Evolutionary conservation across 495 filamentous ascomycete species (phyloP).

Genomic region (Rhypophila decipiens): DNA sequence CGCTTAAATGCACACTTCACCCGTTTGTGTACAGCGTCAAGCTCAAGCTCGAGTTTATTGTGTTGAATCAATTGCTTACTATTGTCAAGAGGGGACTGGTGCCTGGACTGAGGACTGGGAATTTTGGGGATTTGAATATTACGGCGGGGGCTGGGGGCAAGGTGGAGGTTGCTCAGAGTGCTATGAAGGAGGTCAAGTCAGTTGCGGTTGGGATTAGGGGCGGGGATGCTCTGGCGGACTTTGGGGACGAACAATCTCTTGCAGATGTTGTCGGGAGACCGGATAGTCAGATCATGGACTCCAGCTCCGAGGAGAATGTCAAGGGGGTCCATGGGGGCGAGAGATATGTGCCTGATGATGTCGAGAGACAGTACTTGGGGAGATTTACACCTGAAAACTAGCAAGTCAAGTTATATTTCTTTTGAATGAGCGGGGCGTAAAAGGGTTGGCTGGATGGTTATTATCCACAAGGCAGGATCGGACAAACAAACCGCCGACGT

Average conservation of each 20-base stretch:
- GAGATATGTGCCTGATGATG: not conserved
- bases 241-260: not conserved
- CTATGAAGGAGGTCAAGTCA: not conserved
- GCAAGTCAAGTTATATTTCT: too few relatives aligned
- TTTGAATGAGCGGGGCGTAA: too few relatives aligned
- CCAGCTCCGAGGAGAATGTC: not conserved
- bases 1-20: slow-evolving; percentile 45
- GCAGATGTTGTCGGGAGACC: not conserved
- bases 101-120: not conserved
- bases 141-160: not conserved
- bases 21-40: slow-evolving; percentile 49
- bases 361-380: not conserved
- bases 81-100: slow-evolving; percentile 5
- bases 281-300: not conserved
- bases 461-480: too few relatives aligned
- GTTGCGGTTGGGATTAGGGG: not conserved
- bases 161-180: not conserved
- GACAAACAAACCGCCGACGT: too few relatives aligned
- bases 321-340: not conserved
- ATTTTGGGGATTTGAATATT: not conserved
- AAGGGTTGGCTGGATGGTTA: too few relatives aligned
- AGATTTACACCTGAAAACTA: not conserved
- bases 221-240: not conserved
- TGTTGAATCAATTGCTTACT: slow-evolving; percentile 38
- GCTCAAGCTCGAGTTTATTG: slow-evolving; percentile 48